These are phyloP conservation scores for Meira nashicola DNA, from an alignment of 1,284 basidiomycete species.

Conservation along the genomic window DNA sequence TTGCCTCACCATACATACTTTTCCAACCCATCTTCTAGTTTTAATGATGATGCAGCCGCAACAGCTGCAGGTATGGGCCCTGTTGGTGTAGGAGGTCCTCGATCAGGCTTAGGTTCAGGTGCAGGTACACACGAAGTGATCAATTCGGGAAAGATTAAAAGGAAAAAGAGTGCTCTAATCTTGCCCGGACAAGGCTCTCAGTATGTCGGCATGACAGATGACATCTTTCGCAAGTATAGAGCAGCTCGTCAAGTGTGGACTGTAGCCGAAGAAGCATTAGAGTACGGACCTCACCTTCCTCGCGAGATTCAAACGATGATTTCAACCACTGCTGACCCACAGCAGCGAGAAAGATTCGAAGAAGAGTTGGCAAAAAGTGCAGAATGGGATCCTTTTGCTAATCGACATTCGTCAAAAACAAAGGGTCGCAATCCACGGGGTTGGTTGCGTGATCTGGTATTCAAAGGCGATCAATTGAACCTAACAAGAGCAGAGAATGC, in stretches of 20 bases:
- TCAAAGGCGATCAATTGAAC: constrained; percentile 48
- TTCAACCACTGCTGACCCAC: constrained; percentile 6
- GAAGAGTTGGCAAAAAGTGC: constrained; percentile 33
- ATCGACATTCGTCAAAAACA: constrained; percentile 13
- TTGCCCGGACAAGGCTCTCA: constrained; percentile 48
- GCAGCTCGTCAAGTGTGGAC: constrained; percentile 45
- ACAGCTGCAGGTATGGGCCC: constrained; percentile 16
- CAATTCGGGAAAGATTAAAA: background rate
- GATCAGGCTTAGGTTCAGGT: constrained; percentile 24
- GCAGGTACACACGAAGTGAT: constrained; percentile 21
- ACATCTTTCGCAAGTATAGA: constrained; percentile 44
- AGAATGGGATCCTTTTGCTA: constrained; percentile 17
- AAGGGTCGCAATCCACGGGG: constrained; percentile 25
- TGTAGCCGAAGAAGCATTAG: constrained; percentile 43
- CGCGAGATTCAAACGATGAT: background rate
- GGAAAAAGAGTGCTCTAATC: constrained; percentile 44
- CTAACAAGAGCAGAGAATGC: constrained; percentile 48
- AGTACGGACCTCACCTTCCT: background rate
- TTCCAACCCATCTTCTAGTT: constrained; percentile 44
- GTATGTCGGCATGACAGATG: constrained; percentile 50
- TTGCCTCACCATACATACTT: constrained; percentile 48
- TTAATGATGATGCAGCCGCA: constrained; percentile 44
- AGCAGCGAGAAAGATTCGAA: constrained; percentile 39
- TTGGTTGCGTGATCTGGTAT: constrained; percentile 42
- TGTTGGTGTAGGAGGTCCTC: constrained; percentile 22